Evolutionary conservation across 148 eudicot genomes (phyloP).

Genomic region (Rhododendron kiyosumense): DNA sequence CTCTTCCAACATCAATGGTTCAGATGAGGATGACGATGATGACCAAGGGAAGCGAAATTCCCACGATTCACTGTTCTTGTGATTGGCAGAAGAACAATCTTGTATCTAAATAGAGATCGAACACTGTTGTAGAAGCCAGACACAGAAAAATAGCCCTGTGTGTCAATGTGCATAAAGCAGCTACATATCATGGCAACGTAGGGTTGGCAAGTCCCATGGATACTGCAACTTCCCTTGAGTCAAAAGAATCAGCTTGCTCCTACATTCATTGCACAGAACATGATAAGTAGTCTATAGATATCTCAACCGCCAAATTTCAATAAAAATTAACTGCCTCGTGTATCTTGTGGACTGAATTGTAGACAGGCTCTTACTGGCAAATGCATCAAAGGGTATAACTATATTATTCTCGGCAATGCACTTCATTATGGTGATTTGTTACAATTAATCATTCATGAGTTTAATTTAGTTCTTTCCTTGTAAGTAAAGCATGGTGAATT

Average conservation of each 20-base stretch:
- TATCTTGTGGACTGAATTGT: not conserved
- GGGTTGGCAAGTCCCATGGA: constrained; percentile 45
- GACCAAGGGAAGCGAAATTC: not conserved
- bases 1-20: not conserved
- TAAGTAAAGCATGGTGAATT: too few relatives aligned
- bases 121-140: not conserved
- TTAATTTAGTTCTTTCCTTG: not conserved
- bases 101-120: not conserved
- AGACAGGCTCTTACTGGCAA: not conserved
- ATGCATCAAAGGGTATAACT: not conserved
- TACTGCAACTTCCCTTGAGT: constrained; percentile 42
- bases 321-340: not conserved
- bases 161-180: not conserved
- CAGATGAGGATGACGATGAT: not conserved
- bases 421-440: not conserved
- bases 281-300: not conserved
- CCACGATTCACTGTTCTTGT: too few relatives aligned
- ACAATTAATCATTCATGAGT: not conserved
- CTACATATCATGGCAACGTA: constrained; percentile 25
- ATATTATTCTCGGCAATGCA: not conserved
- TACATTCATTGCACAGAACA: constrained; percentile 22
- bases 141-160: not conserved
- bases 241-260: constrained; percentile 46
- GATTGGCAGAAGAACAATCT: too few relatives aligned
- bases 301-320: not conserved